These are phyloP conservation scores for Pouteria glomerata DNA, from an alignment of 148 eudicot genomes.

Conservation along the genomic window DNA sequence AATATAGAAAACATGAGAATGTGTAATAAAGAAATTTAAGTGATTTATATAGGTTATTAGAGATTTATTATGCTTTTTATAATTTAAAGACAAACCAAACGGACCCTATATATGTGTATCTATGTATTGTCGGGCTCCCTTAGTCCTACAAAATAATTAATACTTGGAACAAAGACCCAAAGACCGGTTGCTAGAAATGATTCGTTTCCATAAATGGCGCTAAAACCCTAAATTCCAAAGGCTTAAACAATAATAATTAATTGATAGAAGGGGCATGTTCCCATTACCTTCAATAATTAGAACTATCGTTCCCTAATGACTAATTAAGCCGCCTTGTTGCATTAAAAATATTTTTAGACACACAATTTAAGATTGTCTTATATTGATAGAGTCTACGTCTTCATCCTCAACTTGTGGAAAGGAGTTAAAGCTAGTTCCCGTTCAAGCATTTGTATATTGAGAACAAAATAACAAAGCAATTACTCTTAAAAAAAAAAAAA, in stretches of 20 bases:
- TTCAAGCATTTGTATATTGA: neutral
- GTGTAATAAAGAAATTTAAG: too few species aligned
- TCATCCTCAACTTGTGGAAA: neutral
- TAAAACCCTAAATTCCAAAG: conserved; percentile 9
- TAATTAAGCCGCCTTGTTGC: neutral
- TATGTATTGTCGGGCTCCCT: too few species aligned
- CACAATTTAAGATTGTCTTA: neutral
- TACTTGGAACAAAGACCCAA: neutral
- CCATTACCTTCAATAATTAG: neutral
- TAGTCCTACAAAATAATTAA: neutral
- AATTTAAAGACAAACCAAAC: too few species aligned
- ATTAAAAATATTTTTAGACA: neutral
- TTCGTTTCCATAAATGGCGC: neutral
- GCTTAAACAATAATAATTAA: neutral
- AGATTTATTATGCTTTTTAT: too few species aligned
- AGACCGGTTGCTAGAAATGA: neutral
- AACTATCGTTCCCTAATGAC: too few species aligned
- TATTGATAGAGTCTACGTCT: neutral
- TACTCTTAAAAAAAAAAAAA: too few species aligned
- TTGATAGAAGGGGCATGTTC: neutral
- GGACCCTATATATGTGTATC: too few species aligned
- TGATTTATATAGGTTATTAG: too few species aligned
- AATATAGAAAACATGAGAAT: too few species aligned
- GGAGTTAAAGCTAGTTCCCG: neutral
- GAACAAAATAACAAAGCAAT: neutral